Percentiles rank a stretch among this genome's conserved stretches.
Evolutionary conservation across 768 basidiomycete genomes (phyloP).

Genomic region (Kondoa malvinella): DNA sequence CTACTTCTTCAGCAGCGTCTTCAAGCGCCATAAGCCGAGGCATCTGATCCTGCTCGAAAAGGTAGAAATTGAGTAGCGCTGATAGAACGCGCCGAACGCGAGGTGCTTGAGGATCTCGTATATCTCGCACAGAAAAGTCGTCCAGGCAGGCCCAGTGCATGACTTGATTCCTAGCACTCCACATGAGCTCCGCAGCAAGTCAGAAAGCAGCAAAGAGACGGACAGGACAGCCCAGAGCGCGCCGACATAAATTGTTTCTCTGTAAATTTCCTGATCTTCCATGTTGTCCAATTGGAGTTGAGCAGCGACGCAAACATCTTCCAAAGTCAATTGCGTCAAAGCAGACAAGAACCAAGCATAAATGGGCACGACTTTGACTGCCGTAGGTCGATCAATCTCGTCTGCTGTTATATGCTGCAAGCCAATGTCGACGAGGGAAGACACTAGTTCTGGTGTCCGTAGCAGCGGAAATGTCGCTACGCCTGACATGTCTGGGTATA

Average conservation of each 20-base stretch:
- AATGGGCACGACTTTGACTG: slow-evolving; percentile 16
- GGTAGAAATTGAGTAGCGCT: slow-evolving; percentile 26
- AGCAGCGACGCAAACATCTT: slow-evolving; percentile 22
- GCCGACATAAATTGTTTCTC: slow-evolving; percentile 24
- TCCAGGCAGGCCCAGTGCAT: slow-evolving; percentile 18
- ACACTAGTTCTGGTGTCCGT: slow-evolving; percentile 12
- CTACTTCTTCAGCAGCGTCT: slow-evolving; percentile 19
- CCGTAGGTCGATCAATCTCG: slow-evolving; percentile 22
- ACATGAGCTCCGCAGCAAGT: neutral
- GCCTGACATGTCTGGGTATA: neutral
- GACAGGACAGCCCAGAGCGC: slow-evolving; percentile 22
- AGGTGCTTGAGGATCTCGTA: slow-evolving; percentile 20
- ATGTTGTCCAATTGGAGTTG: slow-evolving; percentile 22
- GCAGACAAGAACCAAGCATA: slow-evolving; percentile 24
- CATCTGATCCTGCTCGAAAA: slow-evolving; percentile 24
- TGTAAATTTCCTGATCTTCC: slow-evolving; percentile 24
- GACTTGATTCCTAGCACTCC: slow-evolving; percentile 22
- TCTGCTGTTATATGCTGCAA: slow-evolving; percentile 9
- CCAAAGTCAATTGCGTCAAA: slow-evolving; percentile 16
- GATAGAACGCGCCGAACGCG: slow-evolving; percentile 19
- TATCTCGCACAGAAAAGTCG: slow-evolving; percentile 25
- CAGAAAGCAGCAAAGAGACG: neutral
- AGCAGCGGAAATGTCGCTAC: slow-evolving; percentile 17
- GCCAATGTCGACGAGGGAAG: slow-evolving; percentile 11
- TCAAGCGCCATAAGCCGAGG: slow-evolving; percentile 16